Base-by-base conservation (phyloP, 192 early-diverging fungal species). In the Mortierella antarctica region DNA sequence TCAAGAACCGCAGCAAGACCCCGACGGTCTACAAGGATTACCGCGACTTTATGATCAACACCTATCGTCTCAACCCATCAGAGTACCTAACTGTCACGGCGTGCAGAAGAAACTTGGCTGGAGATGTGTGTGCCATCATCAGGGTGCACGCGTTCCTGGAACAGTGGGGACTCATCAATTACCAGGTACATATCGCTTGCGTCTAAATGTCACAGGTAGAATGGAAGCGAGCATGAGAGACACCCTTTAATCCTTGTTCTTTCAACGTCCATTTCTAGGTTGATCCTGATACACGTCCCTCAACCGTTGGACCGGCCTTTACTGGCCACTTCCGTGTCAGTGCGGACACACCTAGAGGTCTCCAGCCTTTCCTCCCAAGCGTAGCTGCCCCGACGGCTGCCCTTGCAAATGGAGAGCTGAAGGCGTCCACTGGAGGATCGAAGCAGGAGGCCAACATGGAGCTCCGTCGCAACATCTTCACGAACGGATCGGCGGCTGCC, bases 151-250 rank as follows among this genome's bases (percentile, higher is more conserved):
- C 97, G 4, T 98, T 99, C 67, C 86, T 99, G 59, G 97, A 99
- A 83, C 97, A 99, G 81, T 99, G 98, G 98, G 98, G 98, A 10
- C 85, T 99, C 51, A 96, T 99, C 71, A 99, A 99, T 85, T 96
- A 98, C 83, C 96, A 99, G 88, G 94, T 95, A 83, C 49, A 42
- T 7, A 13, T 4, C 31, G 23, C 58, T 8, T 23, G 47, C 9
- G 44, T 6, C 67, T n/a, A 39, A 48, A 59, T 31, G 2, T 56
- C 14, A 56, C 21, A 9, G 17, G 17, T 4, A 50, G 49, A 17
- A 50, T 14, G 12, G 11, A 11, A 4, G 23, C 61, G 45, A 39
- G 14, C 6, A 7, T 42, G 9, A 42, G 41, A 6, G 14, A 41
- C 20, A 13, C 61, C 7, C 45, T 56, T 21, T 49, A n/a, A 17